Base-by-base conservation (phyloP, 257 asterid genomes). In the Nicotiana attenuata region DNA sequence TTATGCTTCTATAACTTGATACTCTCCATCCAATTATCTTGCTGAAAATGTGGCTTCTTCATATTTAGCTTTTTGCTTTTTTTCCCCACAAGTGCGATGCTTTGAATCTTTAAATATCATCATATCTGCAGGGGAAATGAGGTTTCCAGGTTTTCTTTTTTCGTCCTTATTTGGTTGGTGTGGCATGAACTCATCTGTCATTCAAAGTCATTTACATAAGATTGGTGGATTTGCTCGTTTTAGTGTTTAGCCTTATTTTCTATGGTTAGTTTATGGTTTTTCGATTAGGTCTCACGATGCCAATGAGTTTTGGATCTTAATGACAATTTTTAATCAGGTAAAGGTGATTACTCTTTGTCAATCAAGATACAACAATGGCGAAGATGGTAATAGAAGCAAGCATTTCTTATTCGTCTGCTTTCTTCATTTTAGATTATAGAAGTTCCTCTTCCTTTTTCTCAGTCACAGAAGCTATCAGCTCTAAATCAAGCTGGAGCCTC, bases 311-410 rank as follows among this genome's bases (percentile, higher is more conserved):
- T 50, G 22, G 41, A 73, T 73, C 29, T 47, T 73, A 47, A 50
- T 73, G 79, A 47, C 5, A 66, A 78, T 91, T 78, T 88, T 81
- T 80, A 80, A 64, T 83, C 80, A 95, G 98, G 97, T 89, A 75
- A 92, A 91, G 88, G 96, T 96, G 85, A 97, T 96, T 77, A 96
- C 97, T 22, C 84, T 96, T 75, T 96, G 99, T 81, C 95, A 91
- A 87, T 85, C 97, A 2, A 91, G 88, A 90, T 28, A 86, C 87
- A 90, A 85, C 24, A 88, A 88, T 56, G 76, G 63, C 67, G 80
- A 69, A 76, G 89, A 86, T 31, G 99, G 99, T 95, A 90, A 86
- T 35, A 2, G 38, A 59, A 16, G 24, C 64, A 22, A 65, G 41
- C 52, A 83, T 83, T 80, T 60, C 24, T 59, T 67, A 35, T 31